Base-by-base conservation (phyloP, 441 rosid species). In the Adansonia rubrostipa region DNA sequence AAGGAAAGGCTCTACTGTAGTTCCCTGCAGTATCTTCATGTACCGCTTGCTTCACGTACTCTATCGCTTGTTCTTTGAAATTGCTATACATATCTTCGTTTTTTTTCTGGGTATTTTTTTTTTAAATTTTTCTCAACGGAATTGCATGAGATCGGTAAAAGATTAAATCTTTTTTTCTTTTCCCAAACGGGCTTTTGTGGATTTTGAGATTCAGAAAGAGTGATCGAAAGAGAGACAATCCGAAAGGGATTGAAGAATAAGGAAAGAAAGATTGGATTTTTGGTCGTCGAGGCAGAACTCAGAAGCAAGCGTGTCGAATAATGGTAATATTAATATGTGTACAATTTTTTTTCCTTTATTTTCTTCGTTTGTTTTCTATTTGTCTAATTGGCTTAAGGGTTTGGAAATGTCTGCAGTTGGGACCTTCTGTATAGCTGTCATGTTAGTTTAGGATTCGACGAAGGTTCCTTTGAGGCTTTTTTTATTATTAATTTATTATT, bases 61-160 rank as follows among this genome's bases (percentile, higher is more conserved):
- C 98, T 81, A 94, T 96, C 44, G 98, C 99, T 87, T 96, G 98
- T 79, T 96, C 97, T 82, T 96, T 96, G 84, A 94, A 94, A 89
- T 96, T 94, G 98, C 98, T 96, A 82, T 96, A 96, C 99, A 96
- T 96, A 70, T 28, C 79, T 76, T 68, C 73, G 72, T 61, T 78
- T 8, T 22, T 56, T 28, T 19, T 57, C 50, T 72, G 75, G 75
- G 74, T 40, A 9, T 69, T 57, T n/a, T 48, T 7, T 17, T 19
- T 77, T 66, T 75, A 36, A 36, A 36, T 4, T 36, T 36, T 36
- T 28, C 36, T 57, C 74, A 72, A 40, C 65, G 3, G 68, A 73
- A 73, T 76, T 54, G 70, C 79, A 76, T 78, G 76, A 15, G 65
- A 58, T 20, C 9, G 71, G 65, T 42, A 9, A 5, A 80, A 73